Evolutionary conservation across 805 yeast species (phyloP).

Genomic region (Metschnikowia bowlesiae): DNA sequence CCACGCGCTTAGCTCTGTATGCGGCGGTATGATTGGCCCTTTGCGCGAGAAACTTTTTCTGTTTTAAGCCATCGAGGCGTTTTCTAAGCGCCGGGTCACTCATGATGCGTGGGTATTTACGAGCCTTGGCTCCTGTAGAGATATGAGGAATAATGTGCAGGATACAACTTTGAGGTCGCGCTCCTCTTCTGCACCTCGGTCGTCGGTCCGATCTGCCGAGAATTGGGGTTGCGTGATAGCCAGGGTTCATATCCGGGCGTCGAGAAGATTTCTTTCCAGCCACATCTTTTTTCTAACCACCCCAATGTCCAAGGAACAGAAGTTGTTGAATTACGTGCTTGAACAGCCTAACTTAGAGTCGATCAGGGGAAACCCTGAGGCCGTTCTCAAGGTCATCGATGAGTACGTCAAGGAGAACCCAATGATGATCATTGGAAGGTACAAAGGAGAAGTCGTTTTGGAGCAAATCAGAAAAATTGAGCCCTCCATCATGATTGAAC

Average conservation of each 20-base stretch:
- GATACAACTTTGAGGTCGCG: not conserved
- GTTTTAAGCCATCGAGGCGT: constrained; percentile 7
- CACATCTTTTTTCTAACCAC: not conserved
- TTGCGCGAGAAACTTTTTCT: constrained; percentile 6
- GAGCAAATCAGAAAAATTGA: constrained; percentile 20
- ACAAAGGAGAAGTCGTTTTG: constrained; percentile 25
- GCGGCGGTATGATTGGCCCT: constrained; percentile 6
- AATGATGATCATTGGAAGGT: constrained; percentile 31
- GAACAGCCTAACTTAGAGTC: constrained; percentile 21
- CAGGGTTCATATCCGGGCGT: not conserved
- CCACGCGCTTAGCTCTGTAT: not conserved
- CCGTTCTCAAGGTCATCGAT: constrained; percentile 29
- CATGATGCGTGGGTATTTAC: not conserved
- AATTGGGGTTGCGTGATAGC: constrained; percentile 3
- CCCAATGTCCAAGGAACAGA: constrained; percentile 21
- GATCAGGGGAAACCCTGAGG: constrained; percentile 28
- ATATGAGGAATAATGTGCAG: not conserved
- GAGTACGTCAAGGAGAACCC: constrained; percentile 16
- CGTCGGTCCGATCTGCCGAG: not conserved
- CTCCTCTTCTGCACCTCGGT: not conserved
- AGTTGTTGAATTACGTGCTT: constrained; percentile 22
- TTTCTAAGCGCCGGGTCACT: not conserved
- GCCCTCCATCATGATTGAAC: constrained; percentile 28
- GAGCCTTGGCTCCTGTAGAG: not conserved
- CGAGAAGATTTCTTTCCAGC: not conserved